These are phyloP conservation scores for Aspergillus pseudoterreus DNA, from an alignment of 2,329 filamentous ascomycete genomes.

Conservation along the genomic window DNA sequence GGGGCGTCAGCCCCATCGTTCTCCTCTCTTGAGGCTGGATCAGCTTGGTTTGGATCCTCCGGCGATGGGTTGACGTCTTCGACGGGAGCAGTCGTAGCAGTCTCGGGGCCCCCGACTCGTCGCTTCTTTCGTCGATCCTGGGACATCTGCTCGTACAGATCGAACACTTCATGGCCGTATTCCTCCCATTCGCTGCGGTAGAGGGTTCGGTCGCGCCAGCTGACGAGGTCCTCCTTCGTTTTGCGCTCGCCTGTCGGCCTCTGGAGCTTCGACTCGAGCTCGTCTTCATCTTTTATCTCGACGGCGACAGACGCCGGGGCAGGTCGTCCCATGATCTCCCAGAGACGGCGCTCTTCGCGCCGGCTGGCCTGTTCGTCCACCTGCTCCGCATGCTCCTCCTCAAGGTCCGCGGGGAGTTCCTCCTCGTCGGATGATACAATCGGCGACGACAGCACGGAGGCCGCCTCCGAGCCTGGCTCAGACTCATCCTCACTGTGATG, in stretches of 20 bases:
- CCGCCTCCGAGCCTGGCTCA: background rate
- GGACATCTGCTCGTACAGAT: conserved; percentile 24
- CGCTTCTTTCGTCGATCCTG: conserved; percentile 30
- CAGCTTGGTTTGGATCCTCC: background rate
- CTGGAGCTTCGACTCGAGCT: conserved; percentile 6
- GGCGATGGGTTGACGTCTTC: background rate
- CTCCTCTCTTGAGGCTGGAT: background rate
- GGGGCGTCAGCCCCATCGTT: background rate
- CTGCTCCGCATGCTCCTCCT: conserved; percentile 45
- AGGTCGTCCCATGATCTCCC: conserved; percentile 37
- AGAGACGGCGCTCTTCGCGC: conserved; percentile 45
- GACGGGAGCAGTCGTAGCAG: no score
- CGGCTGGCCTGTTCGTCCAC: conserved; percentile 46
- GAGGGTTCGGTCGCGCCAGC: conserved; percentile 47
- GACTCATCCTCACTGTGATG: conserved; percentile 3
- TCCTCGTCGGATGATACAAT: conserved; percentile 10
- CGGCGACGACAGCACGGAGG: conserved; percentile 3
- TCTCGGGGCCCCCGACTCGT: conserved; percentile 12
- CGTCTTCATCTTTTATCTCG: conserved; percentile 18
- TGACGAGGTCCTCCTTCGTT: conserved; percentile 32
- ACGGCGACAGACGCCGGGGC: conserved; percentile 17
- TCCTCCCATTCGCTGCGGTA: conserved; percentile 52
- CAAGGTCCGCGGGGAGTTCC: conserved; percentile 23
- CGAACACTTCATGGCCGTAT: conserved; percentile 26
- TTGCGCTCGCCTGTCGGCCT: conserved; percentile 29